Evolutionary conservation across 352 stramenopile species (phyloP), one percentile per base, ranked within the genome.

Genomic region (Globisporangium uncinulatum): DNA sequence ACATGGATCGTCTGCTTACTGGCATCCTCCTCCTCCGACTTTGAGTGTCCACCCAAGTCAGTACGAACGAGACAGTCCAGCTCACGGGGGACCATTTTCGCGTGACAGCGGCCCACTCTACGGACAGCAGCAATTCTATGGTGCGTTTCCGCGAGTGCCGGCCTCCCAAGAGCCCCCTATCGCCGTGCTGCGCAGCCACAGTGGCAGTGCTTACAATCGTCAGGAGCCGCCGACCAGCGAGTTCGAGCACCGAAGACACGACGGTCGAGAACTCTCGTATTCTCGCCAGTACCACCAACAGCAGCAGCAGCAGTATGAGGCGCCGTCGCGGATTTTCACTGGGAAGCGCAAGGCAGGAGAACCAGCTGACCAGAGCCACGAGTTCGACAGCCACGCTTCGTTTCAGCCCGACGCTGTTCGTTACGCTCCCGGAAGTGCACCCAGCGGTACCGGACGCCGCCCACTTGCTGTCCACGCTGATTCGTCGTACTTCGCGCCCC

Each of bases 341-440:
- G 54, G 54, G n/a, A 60, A 60, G 37, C 54, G 54, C 54, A 60
- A 60, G 39, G 54, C 54, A 2, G 42, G 48, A 9, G 54, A 46
- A 13, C 37, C 47, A 21, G 32, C 2, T 24, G 54, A 48, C 45
- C 14, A 14, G 24, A 19, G 46, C n/a, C 19, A 21, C 24, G 21
- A 29, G 6, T 46, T 52, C 31, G 19, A 9, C 36, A 34, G 34
- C 50, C 21, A 31, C 36, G 42, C 51, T n/a, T 14, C 15, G 36
- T 24, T 29, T 9, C 6, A 31, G 14, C n/a, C 20, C n/a, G 31
- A 53, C 20, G 51, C 21, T 10, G 42, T 45, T n/a, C 43, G 51
- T 45, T 34, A 46, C n/a, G 44, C 51, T 39, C 7, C 21, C 32
- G 32, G 9, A 4, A 37, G 32, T 9, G 32, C 32, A 9, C 32